Evolutionary conservation across 2,329 filamentous ascomycete genomes (phyloP).

Genomic region (Fusarium tricinctum): DNA sequence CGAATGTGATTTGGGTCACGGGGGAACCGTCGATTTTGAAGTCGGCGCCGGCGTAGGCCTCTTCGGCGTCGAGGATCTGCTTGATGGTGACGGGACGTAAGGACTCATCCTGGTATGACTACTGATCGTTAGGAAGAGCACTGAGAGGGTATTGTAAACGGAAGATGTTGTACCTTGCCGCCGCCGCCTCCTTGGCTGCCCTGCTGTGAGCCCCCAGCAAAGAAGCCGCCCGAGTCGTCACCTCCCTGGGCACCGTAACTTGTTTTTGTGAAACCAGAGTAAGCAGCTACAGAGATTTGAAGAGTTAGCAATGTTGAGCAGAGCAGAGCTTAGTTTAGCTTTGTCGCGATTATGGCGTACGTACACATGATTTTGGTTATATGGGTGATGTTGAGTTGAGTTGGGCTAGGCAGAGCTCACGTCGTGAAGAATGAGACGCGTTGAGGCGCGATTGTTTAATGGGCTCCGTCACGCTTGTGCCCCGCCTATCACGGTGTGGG

Average conservation of each 20-base stretch:
- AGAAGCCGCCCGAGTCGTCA: constrained; percentile 73
- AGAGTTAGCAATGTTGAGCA: constrained; percentile 18
- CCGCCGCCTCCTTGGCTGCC: constrained; percentile 65
- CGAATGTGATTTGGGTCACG: constrained; percentile 80
- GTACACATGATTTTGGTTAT: constrained; percentile 54
- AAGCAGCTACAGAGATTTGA: constrained; percentile 58
- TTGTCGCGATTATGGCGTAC: constrained; percentile 6
- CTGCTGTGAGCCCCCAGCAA: constrained; percentile 70
- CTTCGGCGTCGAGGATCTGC: constrained; percentile 86
- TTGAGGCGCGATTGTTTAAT: constrained; percentile 54
- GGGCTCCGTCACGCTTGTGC: constrained; percentile 29
- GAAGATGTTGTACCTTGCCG: constrained; percentile 57
- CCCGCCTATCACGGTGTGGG: constrained; percentile 42
- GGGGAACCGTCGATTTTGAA: constrained; percentile 86
- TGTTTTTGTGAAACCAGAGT: constrained; percentile 62
- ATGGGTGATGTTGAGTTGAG: constrained; percentile 34
- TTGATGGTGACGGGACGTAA: constrained; percentile 96
- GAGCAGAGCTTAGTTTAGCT: too few relatives aligned
- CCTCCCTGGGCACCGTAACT: constrained; percentile 68
- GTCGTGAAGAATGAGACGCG: constrained; percentile 50
- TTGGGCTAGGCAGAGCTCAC: constrained; percentile 30
- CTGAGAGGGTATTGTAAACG: not conserved
- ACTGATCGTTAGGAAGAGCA: constrained; percentile 20
- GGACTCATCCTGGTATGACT: constrained; percentile 83
- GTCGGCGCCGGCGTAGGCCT: constrained; percentile 78